Evolutionary conservation across 345 rosid genomes (phyloP), one percentile per base, ranked within the genome.

Genomic region (Sisymbrium irio): DNA sequence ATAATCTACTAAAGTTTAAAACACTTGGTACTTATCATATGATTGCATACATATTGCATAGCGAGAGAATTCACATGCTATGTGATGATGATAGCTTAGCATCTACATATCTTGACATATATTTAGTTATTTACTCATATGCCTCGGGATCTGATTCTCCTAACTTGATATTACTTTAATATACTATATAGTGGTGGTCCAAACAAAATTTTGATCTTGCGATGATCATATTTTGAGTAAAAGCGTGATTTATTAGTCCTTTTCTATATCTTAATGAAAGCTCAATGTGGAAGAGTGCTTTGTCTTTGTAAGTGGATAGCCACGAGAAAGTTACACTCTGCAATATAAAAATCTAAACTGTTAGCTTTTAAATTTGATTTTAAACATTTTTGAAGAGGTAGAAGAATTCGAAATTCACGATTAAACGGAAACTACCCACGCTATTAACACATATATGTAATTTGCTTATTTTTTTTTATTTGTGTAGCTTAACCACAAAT

Each of bases 81-180:
- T 46, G 67, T 66, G 27, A 74, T 74, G 62, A 74, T 74, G 73
- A 58, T 74, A 74, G 36, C 78, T 67, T 74, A 74, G 73, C 37
- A 74, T 58, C 45, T 74, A 67, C 67, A 57, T 66, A 66, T 58
- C 35, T 66, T 46, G 10, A 17, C 14, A 55, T 53, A 7, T 20
- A 25, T 27, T 30, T 55, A 22, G 60, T 35, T 20, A 25, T 27
- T 30, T 55, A 22, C 67, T 35, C 39, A 49, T 72, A 28, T 62
- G 30, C 45, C 58, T 74, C 7, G 72, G 73, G 72, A 67, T 74
- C 72, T 74, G 73, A 37, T 66, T 66, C 27, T 27, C 13, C 1
- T 25, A 17, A 58, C 42, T 57, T 13, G 8, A 54, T 4, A 8
- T 12, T 33, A 57, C 33, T 46, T 66, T 40, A 7, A 8, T 27